Evolutionary conservation across 768 basidiomycete species (phyloP).

Genomic region (Russula olivacea): DNA sequence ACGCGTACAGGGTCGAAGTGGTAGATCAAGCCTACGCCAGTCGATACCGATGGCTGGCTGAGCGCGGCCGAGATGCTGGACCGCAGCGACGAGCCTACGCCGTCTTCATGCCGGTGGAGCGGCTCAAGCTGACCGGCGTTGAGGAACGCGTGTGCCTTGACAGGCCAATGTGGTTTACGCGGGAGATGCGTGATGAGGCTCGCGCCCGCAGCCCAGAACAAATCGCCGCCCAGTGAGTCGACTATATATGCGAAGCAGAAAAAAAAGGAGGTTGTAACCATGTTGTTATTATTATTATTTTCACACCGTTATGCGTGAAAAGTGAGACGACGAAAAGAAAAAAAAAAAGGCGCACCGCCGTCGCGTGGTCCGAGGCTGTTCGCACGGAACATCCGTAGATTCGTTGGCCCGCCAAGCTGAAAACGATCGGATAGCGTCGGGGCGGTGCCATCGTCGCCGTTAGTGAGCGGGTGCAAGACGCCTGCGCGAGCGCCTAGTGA

Average conservation of each 20-base stretch:
- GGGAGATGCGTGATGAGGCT: conserved; percentile 75
- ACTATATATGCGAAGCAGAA: conserved; percentile 36
- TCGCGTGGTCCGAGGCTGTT: conserved; percentile 78
- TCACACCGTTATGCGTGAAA: no score
- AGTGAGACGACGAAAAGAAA: neutral
- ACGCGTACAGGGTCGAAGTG: conserved; percentile 77
- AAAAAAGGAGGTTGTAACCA: no score
- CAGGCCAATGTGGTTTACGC: conserved; percentile 70
- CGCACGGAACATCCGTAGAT: conserved; percentile 67
- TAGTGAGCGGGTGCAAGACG: conserved; percentile 53
- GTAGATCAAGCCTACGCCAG: conserved; percentile 79
- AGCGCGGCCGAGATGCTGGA: conserved; percentile 37
- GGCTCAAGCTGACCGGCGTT: conserved; percentile 74
- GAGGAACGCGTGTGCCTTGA: conserved; percentile 73
- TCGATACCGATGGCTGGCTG: conserved; percentile 63
- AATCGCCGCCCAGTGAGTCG: conserved; percentile 81
- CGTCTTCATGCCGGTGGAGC: conserved; percentile 34
- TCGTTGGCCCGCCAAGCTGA: conserved; percentile 88
- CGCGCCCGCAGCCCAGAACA: conserved; percentile 72
- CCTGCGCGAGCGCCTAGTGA: conserved; percentile 73
- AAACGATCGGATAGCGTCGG: conserved; percentile 78
- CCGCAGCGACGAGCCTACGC: neutral
- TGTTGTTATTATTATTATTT: no score
- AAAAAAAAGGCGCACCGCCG: conserved; percentile 43
- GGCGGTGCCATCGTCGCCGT: conserved; percentile 27